These are phyloP conservation scores for Coniferiporia weirii DNA, from an alignment of 1,284 basidiomycete species.

Conservation along the genomic window DNA sequence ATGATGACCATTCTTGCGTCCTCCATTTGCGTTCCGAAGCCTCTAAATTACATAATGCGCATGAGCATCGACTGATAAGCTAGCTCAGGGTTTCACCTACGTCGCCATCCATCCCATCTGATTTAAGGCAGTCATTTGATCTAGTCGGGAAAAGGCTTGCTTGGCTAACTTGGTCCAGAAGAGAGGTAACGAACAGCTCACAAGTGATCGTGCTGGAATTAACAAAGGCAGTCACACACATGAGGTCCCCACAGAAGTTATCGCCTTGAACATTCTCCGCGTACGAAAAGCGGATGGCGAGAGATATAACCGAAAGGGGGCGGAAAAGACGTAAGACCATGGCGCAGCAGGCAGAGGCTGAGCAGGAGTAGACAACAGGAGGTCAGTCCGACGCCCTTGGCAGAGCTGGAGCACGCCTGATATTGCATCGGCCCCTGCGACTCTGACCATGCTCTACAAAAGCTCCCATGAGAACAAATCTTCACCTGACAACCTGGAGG, in stretches of 20 bases:
- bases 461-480: neutral
- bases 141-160: constrained; percentile 26
- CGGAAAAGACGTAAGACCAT: neutral
- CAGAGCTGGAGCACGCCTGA: neutral
- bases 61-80: constrained; percentile 7
- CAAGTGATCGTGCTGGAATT: constrained; percentile 39
- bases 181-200: constrained; percentile 26
- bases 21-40: constrained; percentile 51
- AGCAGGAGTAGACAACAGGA: neutral
- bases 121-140: constrained; percentile 39
- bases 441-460: neutral
- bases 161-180: neutral
- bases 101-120: constrained; percentile 53
- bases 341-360: neutral
- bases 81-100: constrained; percentile 27
- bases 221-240: constrained; percentile 44
- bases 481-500: neutral
- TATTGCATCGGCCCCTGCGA: neutral
- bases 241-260: constrained; percentile 36
- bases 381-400: neutral
- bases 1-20: constrained; percentile 36
- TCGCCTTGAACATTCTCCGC: constrained; percentile 32
- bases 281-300: neutral
- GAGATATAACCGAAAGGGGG: neutral
- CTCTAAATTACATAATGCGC: constrained; percentile 30